phyloP scores from a whole-genome alignment of 805 yeast genomes.

The Saccharomycopsis javanensis region DNA sequence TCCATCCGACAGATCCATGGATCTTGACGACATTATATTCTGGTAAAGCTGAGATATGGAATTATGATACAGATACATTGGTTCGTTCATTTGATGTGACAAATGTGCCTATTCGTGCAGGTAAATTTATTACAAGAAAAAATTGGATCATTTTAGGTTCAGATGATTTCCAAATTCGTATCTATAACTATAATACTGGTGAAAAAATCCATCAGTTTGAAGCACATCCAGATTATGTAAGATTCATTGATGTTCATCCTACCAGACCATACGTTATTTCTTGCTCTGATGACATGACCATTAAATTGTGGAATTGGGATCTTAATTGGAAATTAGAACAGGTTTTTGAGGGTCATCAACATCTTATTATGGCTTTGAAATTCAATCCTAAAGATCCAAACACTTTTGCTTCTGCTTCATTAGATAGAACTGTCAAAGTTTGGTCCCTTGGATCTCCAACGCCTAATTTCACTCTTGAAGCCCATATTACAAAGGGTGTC shows the following conservation, averaged over 20 bases:
- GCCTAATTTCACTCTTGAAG: constrained; percentile 85
- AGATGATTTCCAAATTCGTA: constrained; percentile 91
- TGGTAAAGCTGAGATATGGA: constrained; percentile 89
- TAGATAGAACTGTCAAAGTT: constrained; percentile 92
- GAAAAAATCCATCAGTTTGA: constrained; percentile 93
- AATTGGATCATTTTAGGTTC: constrained; percentile 96
- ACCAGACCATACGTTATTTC: constrained; percentile 82
- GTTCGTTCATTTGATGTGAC: constrained; percentile 90
- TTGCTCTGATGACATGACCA: constrained; percentile 83
- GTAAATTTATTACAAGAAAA: constrained; percentile 89
- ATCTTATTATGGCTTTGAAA: constrained; percentile 87
- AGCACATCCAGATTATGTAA: constrained; percentile 95
- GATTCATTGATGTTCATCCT: constrained; percentile 91
- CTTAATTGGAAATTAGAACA: constrained; percentile 84
- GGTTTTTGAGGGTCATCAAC: constrained; percentile 90
- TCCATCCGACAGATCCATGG: constrained; percentile 99
- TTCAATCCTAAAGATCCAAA: constrained; percentile 97
- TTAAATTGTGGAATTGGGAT: constrained; percentile 98
- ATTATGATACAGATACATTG: constrained; percentile 73
- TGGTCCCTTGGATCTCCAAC: constrained; percentile 86
- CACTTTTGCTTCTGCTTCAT: constrained; percentile 94
- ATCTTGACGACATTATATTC: constrained; percentile 82
- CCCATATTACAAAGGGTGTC: constrained; percentile 90
- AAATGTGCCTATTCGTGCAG: constrained; percentile 94
- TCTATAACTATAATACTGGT: constrained; percentile 90